Base-by-base conservation (phyloP, 495 filamentous ascomycete species). In the Parathielavia hyrcaniae region DNA sequence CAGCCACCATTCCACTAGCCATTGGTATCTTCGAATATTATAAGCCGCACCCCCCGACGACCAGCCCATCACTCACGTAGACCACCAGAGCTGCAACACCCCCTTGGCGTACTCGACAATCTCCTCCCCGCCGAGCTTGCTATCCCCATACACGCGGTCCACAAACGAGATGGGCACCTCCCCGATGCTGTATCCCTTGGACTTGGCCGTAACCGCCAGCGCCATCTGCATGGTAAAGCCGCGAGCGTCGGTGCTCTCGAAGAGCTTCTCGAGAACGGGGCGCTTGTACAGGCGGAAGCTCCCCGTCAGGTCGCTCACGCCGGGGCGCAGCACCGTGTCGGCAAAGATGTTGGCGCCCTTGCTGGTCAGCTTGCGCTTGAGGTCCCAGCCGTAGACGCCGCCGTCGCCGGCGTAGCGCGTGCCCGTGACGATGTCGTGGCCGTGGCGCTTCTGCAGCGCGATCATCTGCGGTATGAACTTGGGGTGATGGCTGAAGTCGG, bases 211-310 rank as follows among this genome's bases (percentile, higher is more conserved):
- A 5, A 95, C 89, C 65, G 80, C 80, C 64, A 82, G 72, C 79
- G 96, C 93, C 93, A 98, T 97, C 83, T 98, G 93, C 79, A 97
- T 97, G 26, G 89, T 92, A 69, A 96, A 98, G 16, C 93, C 93
- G 72, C 96, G 91, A 64, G 89, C 92, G 75, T 95, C 85, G 41
- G 91, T 96, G 67, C 83, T 87, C 67, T 77, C 75, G 62, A 98
- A 96, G 50, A 97, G 88, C 77, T 88, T 89, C 73, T 96, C 81
- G 64, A 98, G 74, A 59, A 96, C 89, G 50, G 74, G 75, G 77
- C 87, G 88, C 84, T 95, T 97, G 70, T 98, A 98, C 71, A 98
- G 68, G 53, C 93, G 76, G 73, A 97, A 98, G 66, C 87, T 91
- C 26, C 93, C 93, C 53, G 93, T 98, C 70, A 98, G 72, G 69